Percentiles rank a stretch among this genome's conserved stretches.
Evolutionary conservation across 2,329 filamentous ascomycete genomes (phyloP).

Genomic region (Laburnicola sp.): DNA sequence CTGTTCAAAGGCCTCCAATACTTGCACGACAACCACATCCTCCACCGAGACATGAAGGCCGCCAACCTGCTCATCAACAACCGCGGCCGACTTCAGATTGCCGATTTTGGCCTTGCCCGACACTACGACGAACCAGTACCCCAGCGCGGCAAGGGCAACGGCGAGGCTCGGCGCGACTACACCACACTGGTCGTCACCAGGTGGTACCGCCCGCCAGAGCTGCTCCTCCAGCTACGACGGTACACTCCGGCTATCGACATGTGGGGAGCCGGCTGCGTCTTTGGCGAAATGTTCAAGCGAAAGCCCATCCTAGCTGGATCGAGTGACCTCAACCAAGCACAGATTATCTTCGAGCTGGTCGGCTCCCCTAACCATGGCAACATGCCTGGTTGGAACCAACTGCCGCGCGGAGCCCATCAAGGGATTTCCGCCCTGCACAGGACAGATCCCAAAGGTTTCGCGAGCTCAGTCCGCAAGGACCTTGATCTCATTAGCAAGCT

Average conservation of each 20-base stretch:
- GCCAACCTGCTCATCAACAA: slow-evolving; percentile 98
- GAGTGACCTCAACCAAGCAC: slow-evolving; percentile 84
- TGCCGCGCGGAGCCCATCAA: slow-evolving; percentile 80
- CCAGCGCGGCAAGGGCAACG: slow-evolving; percentile 74
- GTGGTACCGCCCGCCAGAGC: slow-evolving; percentile 97
- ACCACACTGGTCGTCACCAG: slow-evolving; percentile 95
- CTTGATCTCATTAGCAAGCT: slow-evolving; percentile 81
- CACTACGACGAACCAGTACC: slow-evolving; percentile 88
- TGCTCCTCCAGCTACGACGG: slow-evolving; percentile 80
- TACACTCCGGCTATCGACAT: slow-evolving; percentile 99
- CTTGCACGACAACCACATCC: slow-evolving; percentile 79
- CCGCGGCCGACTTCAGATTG: slow-evolving; percentile 88
- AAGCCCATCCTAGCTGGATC: slow-evolving; percentile 91
- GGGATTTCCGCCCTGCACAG: slow-evolving; percentile 60
- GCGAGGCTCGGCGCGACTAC: slow-evolving; percentile 85
- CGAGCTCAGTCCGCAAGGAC: slow-evolving; percentile 71
- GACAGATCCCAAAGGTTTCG: slow-evolving; percentile 76
- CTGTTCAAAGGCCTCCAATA: slow-evolving; percentile 87
- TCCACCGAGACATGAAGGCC: slow-evolving; percentile 98
- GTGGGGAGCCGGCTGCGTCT: slow-evolving; percentile 98
- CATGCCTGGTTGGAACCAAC: slow-evolving; percentile 86
- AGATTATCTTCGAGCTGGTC: slow-evolving; percentile 91
- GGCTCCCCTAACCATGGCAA: slow-evolving; percentile 85
- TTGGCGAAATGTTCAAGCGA: slow-evolving; percentile 94
- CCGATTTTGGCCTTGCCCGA: slow-evolving; percentile 91